Evolutionary conservation across 2,329 filamentous ascomycete genomes (phyloP), one percentile per base, ranked within the genome.

Genomic region (Helotiales sp.): DNA sequence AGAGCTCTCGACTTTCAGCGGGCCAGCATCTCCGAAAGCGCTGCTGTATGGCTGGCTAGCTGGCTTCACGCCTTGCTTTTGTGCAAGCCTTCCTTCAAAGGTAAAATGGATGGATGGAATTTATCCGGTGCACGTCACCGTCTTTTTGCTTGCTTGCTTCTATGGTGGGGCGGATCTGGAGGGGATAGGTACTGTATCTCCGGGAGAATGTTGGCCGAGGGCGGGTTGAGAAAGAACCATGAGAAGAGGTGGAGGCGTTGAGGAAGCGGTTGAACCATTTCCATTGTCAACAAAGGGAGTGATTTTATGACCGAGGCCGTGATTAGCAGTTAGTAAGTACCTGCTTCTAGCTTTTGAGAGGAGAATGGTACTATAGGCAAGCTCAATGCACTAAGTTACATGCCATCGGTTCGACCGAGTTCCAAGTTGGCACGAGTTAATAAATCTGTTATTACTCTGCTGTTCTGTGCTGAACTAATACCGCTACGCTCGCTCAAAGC

Each of bases 111-210:
- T 28, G 4, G 45, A 17, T 61, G 49, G 22, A 57, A 64, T 65
- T 65, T 65, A 65, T 61, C 63, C 63, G 63, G 57, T 49, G 57
- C 63, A 61, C 63, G 63, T 65, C 63, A 64, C 40, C 54, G 24
- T 34, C 20, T 34, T 28, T 49, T 54, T 22, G 22, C 40, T 26
- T 45, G 20, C 37, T 47, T 20, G 22, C 22, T 28, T 20, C 22
- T 15, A 6, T 50, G 47, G 49, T 52, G 49, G 49, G 49, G 24
- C 30, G 26, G 49, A 52, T 30, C 26, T 8, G 26, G 6, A 40
- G 11, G 34, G 11, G 11, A 40, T 40, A 24, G n/a, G 2, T 54
- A 1, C 17, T 32, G 50, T 30, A 34, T 40, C 32, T 26, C 37
- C 32, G 55, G 32, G 55, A 20, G 32, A 40, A 45, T 57, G 13